These are phyloP conservation scores for Penicillium sclerotiorum DNA, from an alignment of 2,329 filamentous ascomycete genomes.

Conservation along the genomic window DNA sequence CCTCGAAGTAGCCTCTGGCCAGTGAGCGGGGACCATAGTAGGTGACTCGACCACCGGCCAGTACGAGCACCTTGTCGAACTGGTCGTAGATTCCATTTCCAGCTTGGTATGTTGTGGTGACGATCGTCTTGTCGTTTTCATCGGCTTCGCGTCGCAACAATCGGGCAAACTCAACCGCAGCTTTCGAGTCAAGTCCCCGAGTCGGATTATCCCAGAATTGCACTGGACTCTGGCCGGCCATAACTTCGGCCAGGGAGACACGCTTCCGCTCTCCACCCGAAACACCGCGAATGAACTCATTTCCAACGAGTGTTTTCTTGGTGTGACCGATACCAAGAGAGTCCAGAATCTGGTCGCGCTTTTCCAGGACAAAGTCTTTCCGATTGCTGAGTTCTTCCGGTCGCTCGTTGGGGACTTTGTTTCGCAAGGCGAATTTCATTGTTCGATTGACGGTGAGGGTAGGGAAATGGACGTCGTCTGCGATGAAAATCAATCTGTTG, in stretches of 20 bases:
- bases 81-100: conserved; percentile 68
- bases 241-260: conserved; percentile 64
- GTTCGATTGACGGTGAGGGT: conserved; percentile 74
- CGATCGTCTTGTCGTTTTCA: conserved; percentile 58
- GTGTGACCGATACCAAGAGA: conserved; percentile 52
- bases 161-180: conserved; percentile 61
- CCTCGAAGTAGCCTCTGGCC: conserved; percentile 65
- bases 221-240: conserved; percentile 41
- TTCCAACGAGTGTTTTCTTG: conserved; percentile 65
- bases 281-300: conserved; percentile 66
- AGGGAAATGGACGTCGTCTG: conserved; percentile 71
- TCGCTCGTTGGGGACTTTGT: conserved; percentile 35
- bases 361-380: conserved; percentile 33
- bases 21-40: conserved; percentile 63
- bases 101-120: conserved; percentile 69
- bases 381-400: conserved; percentile 26
- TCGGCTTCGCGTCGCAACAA: conserved; percentile 64
- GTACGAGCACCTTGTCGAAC: conserved; percentile 69
- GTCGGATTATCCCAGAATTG: conserved; percentile 70
- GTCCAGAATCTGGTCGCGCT: conserved; percentile 35
- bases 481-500: background rate
- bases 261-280: conserved; percentile 70
- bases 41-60: conserved; percentile 65
- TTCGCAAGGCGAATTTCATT: conserved; percentile 69
- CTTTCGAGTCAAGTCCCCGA: conserved; percentile 66